A percentile compares a stretch with the other conserved stretches of the same genome.
Evolutionary conservation across 2,329 filamentous ascomycete genomes (phyloP).

Genomic region (Calonectria pseudoreteaudii): DNA sequence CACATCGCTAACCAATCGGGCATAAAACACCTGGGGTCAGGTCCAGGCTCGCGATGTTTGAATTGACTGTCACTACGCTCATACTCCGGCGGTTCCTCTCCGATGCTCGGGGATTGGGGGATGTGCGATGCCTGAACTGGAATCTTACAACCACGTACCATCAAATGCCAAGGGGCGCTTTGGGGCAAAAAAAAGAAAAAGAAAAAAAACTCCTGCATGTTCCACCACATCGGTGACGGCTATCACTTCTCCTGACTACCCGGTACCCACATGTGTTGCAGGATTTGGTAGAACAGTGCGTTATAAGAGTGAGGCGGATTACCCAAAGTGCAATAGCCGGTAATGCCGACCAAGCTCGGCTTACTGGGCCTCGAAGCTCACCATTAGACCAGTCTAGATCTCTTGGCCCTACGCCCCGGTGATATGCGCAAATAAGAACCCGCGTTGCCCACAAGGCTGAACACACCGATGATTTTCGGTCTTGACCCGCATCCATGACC

Average conservation of each 20-base stretch:
- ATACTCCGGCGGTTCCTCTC: neutral
- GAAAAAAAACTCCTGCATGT: neutral
- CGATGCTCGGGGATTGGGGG: slow-evolving; percentile 28
- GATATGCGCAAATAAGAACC: neutral
- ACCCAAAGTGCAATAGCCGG: neutral
- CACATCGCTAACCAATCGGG: slow-evolving; percentile 11
- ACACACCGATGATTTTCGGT: neutral
- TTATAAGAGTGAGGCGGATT: neutral
- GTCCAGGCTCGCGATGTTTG: slow-evolving; percentile 13
- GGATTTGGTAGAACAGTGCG: neutral
- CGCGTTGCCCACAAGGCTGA: neutral
- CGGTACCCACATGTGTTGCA: neutral
- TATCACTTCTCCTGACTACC: neutral
- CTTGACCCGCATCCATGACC: neutral
- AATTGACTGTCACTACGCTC: neutral
- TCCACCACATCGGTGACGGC: neutral
- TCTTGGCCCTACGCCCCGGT: neutral
- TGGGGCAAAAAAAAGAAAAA: neutral
- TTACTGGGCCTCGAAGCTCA: neutral
- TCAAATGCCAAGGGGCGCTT: neutral
- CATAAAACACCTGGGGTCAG: slow-evolving; percentile 38
- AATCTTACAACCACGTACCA: slow-evolving; percentile 21
- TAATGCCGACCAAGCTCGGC: neutral
- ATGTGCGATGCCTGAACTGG: slow-evolving; percentile 36
- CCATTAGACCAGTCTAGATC: neutral